Percentiles rank a stretch among this genome's conserved stretches.
Conservation (phyloP, 345 rosid genomes). For the Erucastrum elatum region DNA sequence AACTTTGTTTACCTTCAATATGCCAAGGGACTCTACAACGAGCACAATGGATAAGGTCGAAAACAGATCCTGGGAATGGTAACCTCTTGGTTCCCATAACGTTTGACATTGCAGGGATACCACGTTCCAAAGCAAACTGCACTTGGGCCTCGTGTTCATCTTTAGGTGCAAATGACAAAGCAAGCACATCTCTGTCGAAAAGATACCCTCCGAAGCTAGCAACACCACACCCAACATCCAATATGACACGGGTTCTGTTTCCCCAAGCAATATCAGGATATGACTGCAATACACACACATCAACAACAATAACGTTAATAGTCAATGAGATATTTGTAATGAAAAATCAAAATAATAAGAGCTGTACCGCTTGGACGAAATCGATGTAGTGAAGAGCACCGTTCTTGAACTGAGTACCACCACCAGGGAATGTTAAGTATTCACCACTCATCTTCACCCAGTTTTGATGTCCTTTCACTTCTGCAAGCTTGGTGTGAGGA, state of each 20-base stretch:
- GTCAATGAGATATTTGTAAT: neutral
- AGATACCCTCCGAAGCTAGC: slow-evolving; percentile 94
- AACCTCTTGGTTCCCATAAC: slow-evolving; percentile 92
- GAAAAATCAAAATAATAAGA: neutral
- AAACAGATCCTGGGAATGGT: slow-evolving; percentile 81
- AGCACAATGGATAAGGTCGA: slow-evolving; percentile 84
- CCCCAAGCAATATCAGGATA: slow-evolving; percentile 79
- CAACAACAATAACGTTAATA: neutral
- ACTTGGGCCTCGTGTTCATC: slow-evolving; percentile 98
- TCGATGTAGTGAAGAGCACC: slow-evolving; percentile 71
- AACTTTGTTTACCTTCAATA: slow-evolving; percentile 58
- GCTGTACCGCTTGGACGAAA: slow-evolving; percentile 60
- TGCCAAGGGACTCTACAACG: slow-evolving; percentile 99
- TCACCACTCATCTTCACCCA: slow-evolving; percentile 68
- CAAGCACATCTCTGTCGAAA: slow-evolving; percentile 73
- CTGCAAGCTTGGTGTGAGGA: slow-evolving; percentile 70
- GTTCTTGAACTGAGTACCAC: slow-evolving; percentile 92
- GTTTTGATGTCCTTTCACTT: slow-evolving; percentile 72
- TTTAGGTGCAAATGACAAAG: slow-evolving; percentile 96
- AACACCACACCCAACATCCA: slow-evolving; percentile 97
- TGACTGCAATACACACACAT: slow-evolving; percentile 44
- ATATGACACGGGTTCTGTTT: slow-evolving; percentile 63
- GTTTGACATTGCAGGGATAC: slow-evolving; percentile 78
- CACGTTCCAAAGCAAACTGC: slow-evolving; percentile 92
- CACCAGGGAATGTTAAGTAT: slow-evolving; percentile 81